Conservation (phyloP, 2,329 filamentous ascomycete genomes). For the Fusarium circinatum region DNA sequence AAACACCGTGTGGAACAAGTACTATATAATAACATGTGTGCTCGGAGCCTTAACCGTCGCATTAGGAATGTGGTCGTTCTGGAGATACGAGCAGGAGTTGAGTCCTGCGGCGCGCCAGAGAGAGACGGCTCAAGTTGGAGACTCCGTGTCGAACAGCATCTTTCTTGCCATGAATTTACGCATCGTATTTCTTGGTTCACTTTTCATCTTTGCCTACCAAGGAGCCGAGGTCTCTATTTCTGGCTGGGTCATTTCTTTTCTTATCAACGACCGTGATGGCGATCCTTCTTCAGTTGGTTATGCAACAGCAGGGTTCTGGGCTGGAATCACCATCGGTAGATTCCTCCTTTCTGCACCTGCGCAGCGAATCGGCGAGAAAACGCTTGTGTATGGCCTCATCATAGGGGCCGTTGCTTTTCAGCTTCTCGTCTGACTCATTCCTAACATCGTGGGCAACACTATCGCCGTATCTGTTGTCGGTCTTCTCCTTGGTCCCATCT, state of each 20-base stretch:
- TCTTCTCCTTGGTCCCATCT: slow-evolving; percentile 80
- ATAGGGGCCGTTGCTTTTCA: slow-evolving; percentile 73
- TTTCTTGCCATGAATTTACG: slow-evolving; percentile 60
- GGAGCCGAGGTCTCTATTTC: slow-evolving; percentile 86
- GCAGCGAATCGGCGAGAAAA: slow-evolving; percentile 74
- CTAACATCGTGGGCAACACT: slow-evolving; percentile 77
- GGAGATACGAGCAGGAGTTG: slow-evolving; percentile 72
- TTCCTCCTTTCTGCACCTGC: slow-evolving; percentile 76
- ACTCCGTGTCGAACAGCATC: slow-evolving; percentile 54
- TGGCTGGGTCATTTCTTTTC: slow-evolving; percentile 87
- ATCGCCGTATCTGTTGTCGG: slow-evolving; percentile 77
- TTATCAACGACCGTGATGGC: slow-evolving; percentile 77
- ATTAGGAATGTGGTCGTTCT: slow-evolving; percentile 74
- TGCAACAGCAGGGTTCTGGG: slow-evolving; percentile 78
- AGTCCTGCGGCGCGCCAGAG: slow-evolving; percentile 50
- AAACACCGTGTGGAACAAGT: slow-evolving; percentile 73
- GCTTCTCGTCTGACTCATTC: slow-evolving; percentile 81
- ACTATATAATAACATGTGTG: slow-evolving; percentile 74
- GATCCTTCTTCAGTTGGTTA: slow-evolving; percentile 79
- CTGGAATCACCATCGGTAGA: slow-evolving; percentile 79
- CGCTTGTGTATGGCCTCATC: slow-evolving; percentile 72
- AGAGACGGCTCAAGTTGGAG: slow-evolving; percentile 31
- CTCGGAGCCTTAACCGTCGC: slow-evolving; percentile 66
- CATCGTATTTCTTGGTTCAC: slow-evolving; percentile 76
- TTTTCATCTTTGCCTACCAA: slow-evolving; percentile 89